A percentile compares a stretch with the other conserved stretches of the same genome.
Evolutionary conservation across 805 yeast species (phyloP).

Genomic region (Hanseniaspora taiwanica): DNA sequence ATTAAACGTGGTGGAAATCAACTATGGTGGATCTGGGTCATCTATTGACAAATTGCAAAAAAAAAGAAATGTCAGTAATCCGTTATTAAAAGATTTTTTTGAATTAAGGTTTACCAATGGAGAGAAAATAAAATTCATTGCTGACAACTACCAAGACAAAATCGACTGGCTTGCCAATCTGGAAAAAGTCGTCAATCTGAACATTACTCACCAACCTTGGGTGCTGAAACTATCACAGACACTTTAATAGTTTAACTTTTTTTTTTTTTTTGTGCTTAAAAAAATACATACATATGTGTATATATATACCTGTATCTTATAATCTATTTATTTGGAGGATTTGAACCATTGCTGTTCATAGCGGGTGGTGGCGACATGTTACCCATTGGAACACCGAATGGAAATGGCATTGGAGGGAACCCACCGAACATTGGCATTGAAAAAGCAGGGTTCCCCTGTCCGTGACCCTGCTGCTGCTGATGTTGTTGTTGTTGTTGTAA

Average conservation of each 20-base stretch:
- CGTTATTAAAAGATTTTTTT: constrained; percentile 56
- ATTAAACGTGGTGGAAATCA: constrained; percentile 39
- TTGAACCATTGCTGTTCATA: too few species aligned
- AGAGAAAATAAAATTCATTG: constrained; percentile 75
- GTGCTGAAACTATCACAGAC: constrained; percentile 29
- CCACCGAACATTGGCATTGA: constrained; percentile 25
- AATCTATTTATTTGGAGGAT: constrained; percentile 6
- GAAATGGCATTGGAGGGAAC: constrained; percentile 24
- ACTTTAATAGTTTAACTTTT: neutral
- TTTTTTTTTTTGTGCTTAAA: neutral
- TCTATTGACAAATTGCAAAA: constrained; percentile 22
- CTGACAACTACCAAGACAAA: constrained; percentile 52
- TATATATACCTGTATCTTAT: neutral
- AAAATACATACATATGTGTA: neutral
- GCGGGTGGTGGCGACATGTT: constrained; percentile 23
- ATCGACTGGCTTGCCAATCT: constrained; percentile 51
- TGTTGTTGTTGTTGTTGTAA: constrained; percentile 3
- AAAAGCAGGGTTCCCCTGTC: constrained; percentile 20
- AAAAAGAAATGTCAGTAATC: constrained; percentile 57
- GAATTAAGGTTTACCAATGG: constrained; percentile 64
- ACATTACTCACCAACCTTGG: constrained; percentile 51
- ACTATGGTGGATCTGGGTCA: constrained; percentile 21
- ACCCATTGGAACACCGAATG: constrained; percentile 5
- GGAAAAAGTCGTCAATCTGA: constrained; percentile 41
- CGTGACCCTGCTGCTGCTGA: constrained; percentile 7